Evolutionary conservation across 2,329 filamentous ascomycete genomes (phyloP), one percentile per base, ranked within the genome.

Genomic region (Epichloe sylvatica): DNA sequence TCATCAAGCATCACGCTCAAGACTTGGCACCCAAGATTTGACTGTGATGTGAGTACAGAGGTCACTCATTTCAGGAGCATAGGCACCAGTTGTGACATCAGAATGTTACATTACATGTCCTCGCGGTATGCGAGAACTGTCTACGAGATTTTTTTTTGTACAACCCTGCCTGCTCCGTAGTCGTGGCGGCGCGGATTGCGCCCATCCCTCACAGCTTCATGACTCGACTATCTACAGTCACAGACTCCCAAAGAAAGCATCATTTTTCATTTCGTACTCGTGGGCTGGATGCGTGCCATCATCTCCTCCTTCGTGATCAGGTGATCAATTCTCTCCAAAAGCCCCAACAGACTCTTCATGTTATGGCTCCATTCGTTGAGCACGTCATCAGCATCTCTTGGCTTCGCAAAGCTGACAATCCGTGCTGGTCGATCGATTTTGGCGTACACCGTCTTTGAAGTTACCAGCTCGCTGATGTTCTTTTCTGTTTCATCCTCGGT

Each of bases 301-400:
- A 98, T 98, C 76, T 98, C 92, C 71, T 98, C 92, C 76, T 97
- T 97, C 49, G 94, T 98, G 62, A 98, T 98, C 61, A 98, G 75
- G 67, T 98, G 92, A 64, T 98, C 92, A 53, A 98, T 94, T 55
- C 89, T 78, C 75, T 95, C 89, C 62, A 95, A 64, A 49, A 91
- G 70, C 11, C 87, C 88, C 56, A 95, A 70, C 60, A 95, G 70
- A 63, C 83, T 90, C 83, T 92, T 94, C 88, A 95, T 97, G 68
- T 96, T 95, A 61, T 86, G 84, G 66, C 89, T 95, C 92, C 92
- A 98, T 70, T 98, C 92, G 64, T 98, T 98, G 62, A 98, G 72
- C 48, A 96, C 82, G 67, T 98, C 92, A 63, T 98, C 92, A 1
- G 90, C 88, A 67, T 95, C 90, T 55, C 91, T 81, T 47, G 90